Evolutionary conservation across 306 rosid species (phyloP).

Genomic region (Clitoria ternatea): DNA sequence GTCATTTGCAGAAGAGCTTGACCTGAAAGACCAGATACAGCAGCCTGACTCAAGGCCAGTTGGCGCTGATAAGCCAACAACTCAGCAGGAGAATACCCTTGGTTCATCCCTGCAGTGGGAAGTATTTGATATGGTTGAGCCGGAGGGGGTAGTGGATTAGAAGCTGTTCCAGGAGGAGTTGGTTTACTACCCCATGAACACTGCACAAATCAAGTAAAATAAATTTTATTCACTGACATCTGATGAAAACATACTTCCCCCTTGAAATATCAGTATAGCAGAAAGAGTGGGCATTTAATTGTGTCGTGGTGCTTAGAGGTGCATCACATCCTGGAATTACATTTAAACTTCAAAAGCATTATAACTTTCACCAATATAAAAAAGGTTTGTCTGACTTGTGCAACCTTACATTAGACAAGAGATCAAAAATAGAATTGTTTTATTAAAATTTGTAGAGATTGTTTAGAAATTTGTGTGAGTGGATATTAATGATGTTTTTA

Average conservation of each 20-base stretch:
- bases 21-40: slow-evolving; percentile 60
- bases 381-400: no score
- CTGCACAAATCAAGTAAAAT: slow-evolving; percentile 31
- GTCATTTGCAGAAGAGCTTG: slow-evolving; percentile 59
- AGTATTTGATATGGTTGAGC: slow-evolving; percentile 66
- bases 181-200: slow-evolving; percentile 70
- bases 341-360: not conserved
- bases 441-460: no score
- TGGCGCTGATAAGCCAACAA: slow-evolving; percentile 74
- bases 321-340: slow-evolving; percentile 1
- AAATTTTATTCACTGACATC: not conserved
- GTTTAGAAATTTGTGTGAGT: no score
- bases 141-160: slow-evolving; percentile 52
- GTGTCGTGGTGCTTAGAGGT: not conserved
- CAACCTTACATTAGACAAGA: no score
- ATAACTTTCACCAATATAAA: not conserved
- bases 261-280: not conserved
- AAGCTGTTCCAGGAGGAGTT: slow-evolving; percentile 59
- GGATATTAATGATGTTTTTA: no score
- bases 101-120: slow-evolving; percentile 62
- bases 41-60: slow-evolving; percentile 69
- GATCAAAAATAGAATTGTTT: no score
- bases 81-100: slow-evolving; percentile 67
- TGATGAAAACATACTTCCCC: not conserved
- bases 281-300: not conserved